phyloP scores from a whole-genome alignment of 306 rosid species.

The Ochetophila trinervis region DNA sequence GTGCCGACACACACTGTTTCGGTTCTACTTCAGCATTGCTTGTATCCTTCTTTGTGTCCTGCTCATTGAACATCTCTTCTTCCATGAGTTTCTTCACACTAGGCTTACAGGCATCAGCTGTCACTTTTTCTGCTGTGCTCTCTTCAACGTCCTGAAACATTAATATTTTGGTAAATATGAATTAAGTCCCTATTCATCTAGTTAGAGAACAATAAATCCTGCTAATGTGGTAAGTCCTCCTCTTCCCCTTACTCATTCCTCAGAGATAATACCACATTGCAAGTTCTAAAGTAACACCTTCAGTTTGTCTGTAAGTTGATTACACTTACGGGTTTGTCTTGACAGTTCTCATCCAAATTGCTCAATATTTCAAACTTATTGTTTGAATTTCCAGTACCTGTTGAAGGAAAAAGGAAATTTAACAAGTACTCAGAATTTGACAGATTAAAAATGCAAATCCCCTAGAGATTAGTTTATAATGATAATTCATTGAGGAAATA shows the following conservation, averaged over 20 bases:
- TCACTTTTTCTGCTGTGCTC: conserved; percentile 28
- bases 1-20: conserved; percentile 35
- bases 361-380: conserved; percentile 53
- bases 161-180: conserved; percentile 11
- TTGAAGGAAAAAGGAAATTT: conserved; percentile 24
- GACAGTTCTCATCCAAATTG: conserved; percentile 48
- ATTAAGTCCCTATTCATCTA: conserved; percentile 23
- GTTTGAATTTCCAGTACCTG: conserved; percentile 61
- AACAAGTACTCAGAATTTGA: conserved; percentile 12
- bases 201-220: neutral
- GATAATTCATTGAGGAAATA: conserved; percentile 9
- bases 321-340: conserved; percentile 52
- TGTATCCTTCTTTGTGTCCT: conserved; percentile 35
- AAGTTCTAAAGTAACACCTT: conserved; percentile 10
- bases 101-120: conserved; percentile 50
- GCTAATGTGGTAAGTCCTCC: neutral
- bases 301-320: conserved; percentile 2
- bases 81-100: conserved; percentile 96
- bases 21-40: conserved; percentile 33
- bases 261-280: neutral
- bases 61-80: conserved; percentile 79
- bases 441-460: conserved; percentile 17
- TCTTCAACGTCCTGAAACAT: conserved; percentile 58
- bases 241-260: neutral
- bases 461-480: conserved; percentile 10